phyloP scores from a whole-genome alignment of 1,284 basidiomycete genomes.

The Ceratobasidium sp. region DNA sequence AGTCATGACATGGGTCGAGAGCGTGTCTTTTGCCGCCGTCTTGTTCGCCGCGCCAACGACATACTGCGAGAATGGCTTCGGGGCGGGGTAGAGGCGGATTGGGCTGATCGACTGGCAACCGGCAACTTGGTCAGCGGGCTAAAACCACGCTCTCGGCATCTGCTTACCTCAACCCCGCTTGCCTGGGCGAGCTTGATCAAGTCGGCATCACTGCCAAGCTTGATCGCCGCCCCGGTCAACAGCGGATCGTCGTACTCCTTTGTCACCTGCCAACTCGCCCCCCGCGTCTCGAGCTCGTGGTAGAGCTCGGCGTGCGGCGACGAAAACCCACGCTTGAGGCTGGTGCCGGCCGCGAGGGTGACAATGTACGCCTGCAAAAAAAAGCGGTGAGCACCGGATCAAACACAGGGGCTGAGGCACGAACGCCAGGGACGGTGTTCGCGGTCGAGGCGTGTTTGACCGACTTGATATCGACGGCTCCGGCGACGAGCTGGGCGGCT shows the following conservation, averaged over 20 bases:
- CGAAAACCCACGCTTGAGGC: conserved; percentile 34
- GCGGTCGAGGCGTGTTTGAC: conserved; percentile 18
- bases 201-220: conserved; percentile 38
- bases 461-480: conserved; percentile 30
- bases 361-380: conserved; percentile 30
- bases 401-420: neutral
- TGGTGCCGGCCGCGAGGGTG: neutral
- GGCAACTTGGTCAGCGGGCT: conserved; percentile 11
- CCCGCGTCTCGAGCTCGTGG: conserved; percentile 22
- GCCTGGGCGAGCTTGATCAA: conserved; percentile 38
- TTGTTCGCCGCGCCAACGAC: conserved; percentile 14
- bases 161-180: conserved; percentile 23
- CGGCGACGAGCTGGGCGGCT: conserved; percentile 20
- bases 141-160: neutral
- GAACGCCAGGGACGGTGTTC: neutral
- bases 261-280: conserved; percentile 8
- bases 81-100: neutral
- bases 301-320: conserved; percentile 26
- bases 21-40: conserved; percentile 33
- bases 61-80: neutral
- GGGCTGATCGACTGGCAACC: conserved; percentile 15
- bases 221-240: conserved; percentile 36
- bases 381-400: neutral
- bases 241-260: conserved; percentile 29
- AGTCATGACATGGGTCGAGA: conserved; percentile 48